Percentiles rank a stretch among this genome's conserved stretches.
phyloP scores from a whole-genome alignment of 352 stramenopile genomes.

The Pythium biforme region DNA sequence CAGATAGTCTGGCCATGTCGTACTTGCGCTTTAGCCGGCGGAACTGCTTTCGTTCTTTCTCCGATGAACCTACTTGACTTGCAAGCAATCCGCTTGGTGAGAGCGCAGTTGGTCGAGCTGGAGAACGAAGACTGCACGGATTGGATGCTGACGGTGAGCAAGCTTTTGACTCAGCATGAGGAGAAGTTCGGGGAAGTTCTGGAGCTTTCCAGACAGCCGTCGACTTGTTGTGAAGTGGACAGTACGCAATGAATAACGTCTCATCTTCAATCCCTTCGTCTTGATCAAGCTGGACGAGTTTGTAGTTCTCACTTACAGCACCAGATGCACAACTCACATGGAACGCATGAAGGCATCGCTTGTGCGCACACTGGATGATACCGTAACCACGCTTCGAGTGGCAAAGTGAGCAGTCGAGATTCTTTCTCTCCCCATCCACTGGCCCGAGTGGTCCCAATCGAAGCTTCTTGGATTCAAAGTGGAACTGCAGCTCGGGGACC shows the following conservation, averaged over 20 bases:
- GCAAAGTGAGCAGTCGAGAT: constrained; percentile 69
- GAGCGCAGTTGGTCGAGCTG: constrained; percentile 7
- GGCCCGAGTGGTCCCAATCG: constrained; percentile 44
- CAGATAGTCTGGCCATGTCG: constrained; percentile 23
- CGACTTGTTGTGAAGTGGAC: constrained; percentile 51
- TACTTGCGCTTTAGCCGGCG: constrained; percentile 73
- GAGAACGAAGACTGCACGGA: neutral
- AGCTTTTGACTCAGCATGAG: neutral
- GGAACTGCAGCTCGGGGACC: constrained; percentile 72
- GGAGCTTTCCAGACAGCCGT: constrained; percentile 17
- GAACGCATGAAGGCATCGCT: constrained; percentile 70
- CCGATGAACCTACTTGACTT: constrained; percentile 45
- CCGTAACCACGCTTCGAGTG: constrained; percentile 53
- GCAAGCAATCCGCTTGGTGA: constrained; percentile 59
- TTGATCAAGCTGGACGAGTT: constrained; percentile 54
- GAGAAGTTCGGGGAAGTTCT: neutral
- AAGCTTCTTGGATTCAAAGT: constrained; percentile 34
- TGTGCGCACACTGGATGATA: constrained; percentile 79
- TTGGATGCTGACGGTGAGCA: neutral
- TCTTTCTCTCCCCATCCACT: constrained; percentile 60
- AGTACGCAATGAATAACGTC: constrained; percentile 73
- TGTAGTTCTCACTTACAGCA: constrained; percentile 50
- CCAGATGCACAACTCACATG: constrained; percentile 75
- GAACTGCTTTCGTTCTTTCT: constrained; percentile 63
- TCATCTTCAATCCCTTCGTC: constrained; percentile 27